Evolutionary conservation across 2,329 filamentous ascomycete genomes (phyloP), one percentile per base, ranked within the genome.

Genomic region (Alternaria longipes): DNA sequence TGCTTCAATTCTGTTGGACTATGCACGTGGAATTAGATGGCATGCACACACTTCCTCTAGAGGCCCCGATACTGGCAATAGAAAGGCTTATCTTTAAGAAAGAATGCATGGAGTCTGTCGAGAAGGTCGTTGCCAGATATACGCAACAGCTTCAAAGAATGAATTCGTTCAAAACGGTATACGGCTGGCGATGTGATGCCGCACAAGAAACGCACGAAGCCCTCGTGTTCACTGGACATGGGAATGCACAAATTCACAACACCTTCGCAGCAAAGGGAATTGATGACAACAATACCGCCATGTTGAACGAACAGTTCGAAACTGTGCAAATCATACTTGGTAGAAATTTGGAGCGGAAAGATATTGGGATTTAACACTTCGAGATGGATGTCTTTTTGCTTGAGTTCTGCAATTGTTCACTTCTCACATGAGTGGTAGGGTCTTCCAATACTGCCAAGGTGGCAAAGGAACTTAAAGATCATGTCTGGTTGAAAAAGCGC

Each of bases 1-100:
- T 74, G 55, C 69, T 76, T 8, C 64, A 73, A 14, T 75, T 77
- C 53, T 58, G 66, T 62, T 76, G 73, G 74, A 67, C 67, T 12
- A 46, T 74, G 28, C 72, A 74, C 46, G 60, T 75, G 58, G 63
- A 69, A 38, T 53, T 75, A 11, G 63, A 70, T 46, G 57, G 55
- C 32, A 70, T 68, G 56, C 49, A 49, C 46, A 64, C 64, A 40
- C 63, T 72, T 22, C 68, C 70, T 20, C 53, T 73, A 32, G 69
- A 72, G 26, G 69, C 70, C 36, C 73, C 72, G 20, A 61, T 74
- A 40, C 60, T 75, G 56, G 62, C 63, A 40, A 64, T 76, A 22
- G 67, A 72, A 44, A 70, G 62, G 59, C 34, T 70, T 5, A 54
- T 53, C n/a, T 52, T 73, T 14, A 51, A 64, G 18, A 53, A 52